Conservation (phyloP, 805 yeast species). For the Saccharomyces mikatae region DNA sequence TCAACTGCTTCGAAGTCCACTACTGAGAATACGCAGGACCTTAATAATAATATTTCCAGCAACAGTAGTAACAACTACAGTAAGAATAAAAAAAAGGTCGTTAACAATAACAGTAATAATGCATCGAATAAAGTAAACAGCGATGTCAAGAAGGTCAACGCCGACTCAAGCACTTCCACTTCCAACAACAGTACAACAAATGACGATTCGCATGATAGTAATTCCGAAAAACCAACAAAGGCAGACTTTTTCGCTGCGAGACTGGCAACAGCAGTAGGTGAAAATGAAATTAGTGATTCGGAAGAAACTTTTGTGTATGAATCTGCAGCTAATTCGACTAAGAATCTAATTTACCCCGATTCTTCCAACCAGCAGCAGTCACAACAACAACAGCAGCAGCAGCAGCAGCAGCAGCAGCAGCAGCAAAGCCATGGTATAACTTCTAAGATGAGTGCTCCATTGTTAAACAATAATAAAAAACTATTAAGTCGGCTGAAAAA, state of each 20-base stretch:
- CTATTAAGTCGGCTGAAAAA: constrained; percentile 23
- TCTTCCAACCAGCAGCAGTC: constrained; percentile 1
- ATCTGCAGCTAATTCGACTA: constrained; percentile 29
- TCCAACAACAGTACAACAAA: constrained; percentile 3
- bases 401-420: constrained; percentile 3
- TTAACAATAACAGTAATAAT: constrained; percentile 3
- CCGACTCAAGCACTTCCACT: constrained; percentile 4
- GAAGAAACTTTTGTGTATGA: constrained; percentile 97
- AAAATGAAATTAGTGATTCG: constrained; percentile 76
- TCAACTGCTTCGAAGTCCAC: not conserved
- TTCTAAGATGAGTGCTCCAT: constrained; percentile 29
- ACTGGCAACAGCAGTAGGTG: constrained; percentile 89
- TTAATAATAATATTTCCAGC: not conserved
- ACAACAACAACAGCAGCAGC: constrained; percentile 3
- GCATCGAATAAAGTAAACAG: constrained; percentile 3
- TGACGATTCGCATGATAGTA: constrained; percentile 10
- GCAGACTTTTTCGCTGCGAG: constrained; percentile 94
- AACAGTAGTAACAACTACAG: not conserved
- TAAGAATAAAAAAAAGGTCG: constrained; percentile 2
- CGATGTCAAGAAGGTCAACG: constrained; percentile 3
- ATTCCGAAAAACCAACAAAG: constrained; percentile 41
- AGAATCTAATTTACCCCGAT: constrained; percentile 16
- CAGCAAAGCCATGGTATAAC: constrained; percentile 21
- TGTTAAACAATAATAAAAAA: constrained; percentile 21
- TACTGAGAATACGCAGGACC: constrained; percentile 6